Evolutionary conservation across 257 asterid species (phyloP).

Genomic region (Nicotiana benthamiana): DNA sequence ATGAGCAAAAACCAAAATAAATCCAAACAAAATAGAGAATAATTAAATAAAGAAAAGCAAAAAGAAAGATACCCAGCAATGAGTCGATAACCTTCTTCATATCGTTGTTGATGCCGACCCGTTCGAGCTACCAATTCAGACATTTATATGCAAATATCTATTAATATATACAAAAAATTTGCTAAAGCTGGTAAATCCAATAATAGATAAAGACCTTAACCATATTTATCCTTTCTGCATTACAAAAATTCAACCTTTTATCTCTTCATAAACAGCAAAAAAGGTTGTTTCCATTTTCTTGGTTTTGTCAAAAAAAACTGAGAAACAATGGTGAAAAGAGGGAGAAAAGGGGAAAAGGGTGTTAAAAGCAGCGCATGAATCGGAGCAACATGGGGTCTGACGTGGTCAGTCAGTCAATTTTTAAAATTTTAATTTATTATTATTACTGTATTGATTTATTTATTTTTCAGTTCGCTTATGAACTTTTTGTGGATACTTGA

Average conservation of each 20-base stretch:
- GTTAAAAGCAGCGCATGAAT: constrained; percentile 35
- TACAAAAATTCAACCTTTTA: not conserved
- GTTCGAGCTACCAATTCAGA: constrained; percentile 93
- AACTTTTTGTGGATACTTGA: too few species aligned
- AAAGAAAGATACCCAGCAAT: constrained; percentile 53
- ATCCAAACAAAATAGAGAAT: constrained; percentile 25
- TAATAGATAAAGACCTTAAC: not conserved
- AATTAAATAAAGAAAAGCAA: not conserved
- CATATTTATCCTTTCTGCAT: not conserved
- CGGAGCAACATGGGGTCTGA: constrained; percentile 36
- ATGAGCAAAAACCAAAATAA: constrained; percentile 6
- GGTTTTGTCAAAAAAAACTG: constrained; percentile 10
- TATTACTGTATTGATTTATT: too few species aligned
- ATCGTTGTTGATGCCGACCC: constrained; percentile 87
- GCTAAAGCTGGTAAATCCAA: not conserved
- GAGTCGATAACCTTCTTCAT: constrained; percentile 79
- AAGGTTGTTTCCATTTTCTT: constrained; percentile 4
- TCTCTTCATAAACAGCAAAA: not conserved
- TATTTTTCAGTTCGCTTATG: too few species aligned
- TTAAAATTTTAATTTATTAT: not conserved
- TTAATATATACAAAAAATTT: not conserved
- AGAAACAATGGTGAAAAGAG: not conserved
- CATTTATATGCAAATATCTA: constrained; percentile 36
- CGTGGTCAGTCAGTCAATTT: constrained; percentile 8
- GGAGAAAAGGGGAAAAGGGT: not conserved